Base-by-base conservation (phyloP, 495 filamentous ascomycete genomes). In the Polyplosphaeria fusca region DNA sequence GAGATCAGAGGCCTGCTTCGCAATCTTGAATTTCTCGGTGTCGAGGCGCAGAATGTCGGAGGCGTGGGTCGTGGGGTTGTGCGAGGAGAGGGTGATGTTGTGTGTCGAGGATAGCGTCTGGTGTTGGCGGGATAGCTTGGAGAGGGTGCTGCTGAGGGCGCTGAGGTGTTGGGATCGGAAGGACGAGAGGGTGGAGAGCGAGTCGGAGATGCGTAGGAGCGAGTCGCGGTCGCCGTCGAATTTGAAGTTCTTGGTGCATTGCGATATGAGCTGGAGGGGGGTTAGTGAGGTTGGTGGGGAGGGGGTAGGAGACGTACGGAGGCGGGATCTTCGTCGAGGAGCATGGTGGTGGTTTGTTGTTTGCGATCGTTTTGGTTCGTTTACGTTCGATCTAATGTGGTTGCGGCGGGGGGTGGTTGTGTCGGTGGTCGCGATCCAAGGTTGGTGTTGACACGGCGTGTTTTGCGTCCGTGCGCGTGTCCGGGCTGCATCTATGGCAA, bases 301-400 rank as follows among this genome's bases (percentile, higher is more conserved):
- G 18, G 47, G 14, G 39, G 38, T 35, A 38, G 20, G 26, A 55
- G 16, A 41, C 78, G 19, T 82, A 92, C 88, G 22, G 85, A 85
- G 38, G 84, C 88, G 56, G 93, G 93, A 69, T 89, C 88, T 76
- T 97, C 93, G 76, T 97, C 93, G 75, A 98, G 89, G 68, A 98
- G 79, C 93, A 97, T 97, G 60, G 67, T 87, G 79, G 19, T 39
- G 30, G 16, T 14, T 4, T 26, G 11, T 2, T 5, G 28, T 13
- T 43, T 19, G 22, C 11, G 26, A 18, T 54, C 23, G 49, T 3
- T 52, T 35, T 43, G 3, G 24, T 30, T 42, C 22, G n/a, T 61
- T 54, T 32, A 16, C 14, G 13, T 4, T 20, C 25, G 27, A 9
- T 40, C 1, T 40, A 5, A 43, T 12, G 25, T 40, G 22, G 19